Conservation (phyloP, 1,139 yeast species). For the Wickerhamomyces sp. region DNA sequence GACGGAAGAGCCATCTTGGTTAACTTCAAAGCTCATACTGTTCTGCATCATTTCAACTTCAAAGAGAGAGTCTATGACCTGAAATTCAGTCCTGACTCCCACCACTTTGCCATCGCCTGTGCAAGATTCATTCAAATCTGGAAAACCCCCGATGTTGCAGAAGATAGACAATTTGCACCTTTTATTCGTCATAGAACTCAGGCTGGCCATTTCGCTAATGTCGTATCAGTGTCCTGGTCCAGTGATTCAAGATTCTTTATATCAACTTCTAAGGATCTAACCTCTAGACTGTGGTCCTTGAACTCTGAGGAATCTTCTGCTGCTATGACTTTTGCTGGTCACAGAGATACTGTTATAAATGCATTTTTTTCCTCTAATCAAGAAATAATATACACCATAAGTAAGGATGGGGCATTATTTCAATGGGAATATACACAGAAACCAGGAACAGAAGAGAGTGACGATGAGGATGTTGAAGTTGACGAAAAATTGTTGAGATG, state of each 20-base stretch:
- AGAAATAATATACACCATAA: conserved; percentile 83
- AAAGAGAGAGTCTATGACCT: conserved; percentile 71
- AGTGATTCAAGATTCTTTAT: conserved; percentile 82
- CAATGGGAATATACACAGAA: conserved; percentile 79
- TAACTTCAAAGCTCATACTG: conserved; percentile 78
- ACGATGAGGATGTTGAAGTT: conserved; percentile 37
- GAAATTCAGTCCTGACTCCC: conserved; percentile 87
- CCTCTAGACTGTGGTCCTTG: conserved; percentile 82
- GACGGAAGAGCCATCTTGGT: conserved; percentile 94
- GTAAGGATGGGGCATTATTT: conserved; percentile 93
- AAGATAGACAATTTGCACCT: conserved; percentile 89
- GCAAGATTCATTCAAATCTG: conserved; percentile 87
- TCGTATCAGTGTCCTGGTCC: conserved; percentile 82
- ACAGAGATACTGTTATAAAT: conserved; percentile 78
- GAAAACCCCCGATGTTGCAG: conserved; percentile 79
- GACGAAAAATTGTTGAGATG: conserved; percentile 50
- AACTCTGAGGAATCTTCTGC: conserved; percentile 71
- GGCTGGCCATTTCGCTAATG: conserved; percentile 89
- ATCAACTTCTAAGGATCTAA: conserved; percentile 85
- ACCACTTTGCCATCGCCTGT: conserved; percentile 78
- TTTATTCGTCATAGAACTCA: conserved; percentile 86
- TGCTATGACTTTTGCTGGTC: conserved; percentile 88
- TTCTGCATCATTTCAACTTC: conserved; percentile 93
- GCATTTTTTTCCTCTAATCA: conserved; percentile 86
- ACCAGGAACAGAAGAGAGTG: conserved; percentile 37